Percentiles rank a stretch among this genome's conserved stretches.
Evolutionary conservation across 805 yeast genomes (phyloP).

Genomic region (Scheffersomyces coipomensis): DNA sequence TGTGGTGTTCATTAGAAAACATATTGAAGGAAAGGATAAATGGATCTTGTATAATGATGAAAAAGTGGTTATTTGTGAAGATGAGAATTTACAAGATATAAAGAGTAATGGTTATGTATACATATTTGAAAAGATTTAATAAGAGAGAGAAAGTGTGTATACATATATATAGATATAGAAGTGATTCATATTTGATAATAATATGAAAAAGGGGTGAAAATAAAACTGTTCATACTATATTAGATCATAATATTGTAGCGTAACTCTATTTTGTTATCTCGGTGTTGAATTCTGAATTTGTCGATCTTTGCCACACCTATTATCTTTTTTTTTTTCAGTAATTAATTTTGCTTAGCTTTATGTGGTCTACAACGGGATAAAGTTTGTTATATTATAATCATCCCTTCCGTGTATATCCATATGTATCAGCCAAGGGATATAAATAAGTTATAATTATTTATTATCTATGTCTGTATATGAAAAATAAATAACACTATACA

Average conservation of each 20-base stretch:
- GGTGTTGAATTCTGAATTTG: neutral
- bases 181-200: neutral
- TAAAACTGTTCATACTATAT: neutral
- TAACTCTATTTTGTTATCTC: neutral
- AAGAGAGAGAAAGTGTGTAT: neutral
- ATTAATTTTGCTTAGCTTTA: no score
- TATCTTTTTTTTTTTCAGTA: no score
- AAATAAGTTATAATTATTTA: no score
- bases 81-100: slow-evolving; percentile 40
- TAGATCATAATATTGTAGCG: neutral
- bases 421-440: no score
- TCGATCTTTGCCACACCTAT: no score
- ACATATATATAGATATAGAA: neutral
- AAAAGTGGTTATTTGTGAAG: slow-evolving; percentile 66
- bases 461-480: no score
- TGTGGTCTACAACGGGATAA: no score
- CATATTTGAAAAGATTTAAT: slow-evolving; percentile 25
- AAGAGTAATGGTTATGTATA: slow-evolving; percentile 50
- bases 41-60: slow-evolving; percentile 92
- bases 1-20: slow-evolving; percentile 67
- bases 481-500: no score
- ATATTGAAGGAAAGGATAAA: slow-evolving; percentile 29
- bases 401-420: no score
- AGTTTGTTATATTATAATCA: no score
- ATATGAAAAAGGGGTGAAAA: slow-evolving; percentile 1